A percentile compares a stretch with the other conserved stretches of the same genome.
phyloP scores from a whole-genome alignment of 2,329 filamentous ascomycete genomes.

The Pseudopithomyces chartarum region DNA sequence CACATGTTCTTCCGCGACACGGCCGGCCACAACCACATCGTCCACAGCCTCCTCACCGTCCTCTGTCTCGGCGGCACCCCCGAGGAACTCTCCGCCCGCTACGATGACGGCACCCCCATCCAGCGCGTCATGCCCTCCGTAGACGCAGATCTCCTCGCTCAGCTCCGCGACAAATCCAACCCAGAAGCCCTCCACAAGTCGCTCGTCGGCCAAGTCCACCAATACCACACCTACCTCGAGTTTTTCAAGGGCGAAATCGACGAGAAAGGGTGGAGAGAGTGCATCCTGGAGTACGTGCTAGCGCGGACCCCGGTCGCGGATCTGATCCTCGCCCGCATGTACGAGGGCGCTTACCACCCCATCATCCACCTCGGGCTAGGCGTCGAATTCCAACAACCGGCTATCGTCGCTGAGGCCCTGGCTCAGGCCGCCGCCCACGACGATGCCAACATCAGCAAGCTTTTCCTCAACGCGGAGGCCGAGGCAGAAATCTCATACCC shows the following conservation, averaged over 20 bases:
- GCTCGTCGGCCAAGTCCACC: too few relatives aligned
- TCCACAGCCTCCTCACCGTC: conserved; percentile 8
- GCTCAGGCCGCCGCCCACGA: conserved; percentile 24
- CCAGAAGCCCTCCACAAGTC: neutral
- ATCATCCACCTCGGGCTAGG: conserved; percentile 32
- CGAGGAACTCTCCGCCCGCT: conserved; percentile 6
- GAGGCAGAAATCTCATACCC: neutral
- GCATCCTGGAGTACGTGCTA: conserved; percentile 12
- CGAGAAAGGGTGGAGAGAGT: conserved; percentile 6
- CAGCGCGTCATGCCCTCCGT: too few relatives aligned
- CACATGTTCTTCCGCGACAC: conserved; percentile 14
- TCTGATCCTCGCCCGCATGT: conserved; percentile 7
- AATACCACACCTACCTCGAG: conserved; percentile 12
- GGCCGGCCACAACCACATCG: conserved; percentile 13
- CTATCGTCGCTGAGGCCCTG: conserved; percentile 29
- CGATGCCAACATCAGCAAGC: conserved; percentile 1
- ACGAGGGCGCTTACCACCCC: conserved; percentile 18
- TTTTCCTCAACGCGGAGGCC: neutral
- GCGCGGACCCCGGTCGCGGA: conserved; percentile 7
- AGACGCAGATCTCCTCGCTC: conserved; percentile 1
- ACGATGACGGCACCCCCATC: too few relatives aligned
- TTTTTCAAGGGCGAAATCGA: conserved; percentile 16
- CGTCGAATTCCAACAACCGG: conserved; percentile 28
- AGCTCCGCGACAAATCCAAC: neutral
- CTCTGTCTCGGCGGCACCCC: conserved; percentile 8